phyloP scores from a whole-genome alignment of 495 filamentous ascomycete species.

The Jackrogersella multiformis region DNA sequence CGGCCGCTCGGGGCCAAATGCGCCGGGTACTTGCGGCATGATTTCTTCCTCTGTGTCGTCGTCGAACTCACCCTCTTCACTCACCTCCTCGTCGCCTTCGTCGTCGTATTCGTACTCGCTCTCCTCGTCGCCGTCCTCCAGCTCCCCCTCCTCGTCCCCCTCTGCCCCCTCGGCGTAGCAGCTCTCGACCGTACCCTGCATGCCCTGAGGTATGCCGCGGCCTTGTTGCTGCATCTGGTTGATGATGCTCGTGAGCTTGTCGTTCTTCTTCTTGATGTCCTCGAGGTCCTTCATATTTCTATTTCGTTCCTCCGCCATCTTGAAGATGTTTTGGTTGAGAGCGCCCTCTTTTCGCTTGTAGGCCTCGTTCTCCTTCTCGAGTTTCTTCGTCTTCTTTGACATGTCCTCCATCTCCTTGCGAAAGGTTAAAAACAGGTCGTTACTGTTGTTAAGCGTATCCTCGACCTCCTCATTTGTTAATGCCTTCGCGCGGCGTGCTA shows the following conservation, averaged over 20 bases:
- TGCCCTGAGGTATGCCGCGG: conserved; percentile 68
- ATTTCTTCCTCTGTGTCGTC: conserved; percentile 52
- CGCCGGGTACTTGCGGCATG: conserved; percentile 43
- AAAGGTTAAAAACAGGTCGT: conserved; percentile 97
- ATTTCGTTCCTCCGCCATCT: conserved; percentile 97
- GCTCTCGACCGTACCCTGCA: conserved; percentile 65
- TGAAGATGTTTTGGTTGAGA: conserved; percentile 92
- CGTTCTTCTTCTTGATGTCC: conserved; percentile 84
- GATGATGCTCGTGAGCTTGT: conserved; percentile 91
- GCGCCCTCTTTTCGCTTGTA: conserved; percentile 92
- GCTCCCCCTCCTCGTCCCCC: conserved; percentile 71
- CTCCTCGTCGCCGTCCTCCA: conserved; percentile 79
- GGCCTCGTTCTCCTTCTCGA: conserved; percentile 94
- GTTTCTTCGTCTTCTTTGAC: conserved; percentile 98
- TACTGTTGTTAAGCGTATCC: conserved; percentile 98
- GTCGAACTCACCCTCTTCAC: conserved; percentile 53
- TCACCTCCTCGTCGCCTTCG: conserved; percentile 61
- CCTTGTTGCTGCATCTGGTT: conserved; percentile 94
- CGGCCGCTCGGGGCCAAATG: conserved; percentile 48
- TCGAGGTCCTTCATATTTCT: conserved; percentile 82
- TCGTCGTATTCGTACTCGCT: conserved; percentile 64
- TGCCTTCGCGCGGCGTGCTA: conserved; percentile 40
- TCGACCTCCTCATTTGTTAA: conserved; percentile 76
- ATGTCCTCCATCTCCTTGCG: conserved; percentile 99
- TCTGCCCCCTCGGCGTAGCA: conserved; percentile 57